phyloP scores from a whole-genome alignment of 1,139 yeast genomes.

The Petasospora fabianii region DNA sequence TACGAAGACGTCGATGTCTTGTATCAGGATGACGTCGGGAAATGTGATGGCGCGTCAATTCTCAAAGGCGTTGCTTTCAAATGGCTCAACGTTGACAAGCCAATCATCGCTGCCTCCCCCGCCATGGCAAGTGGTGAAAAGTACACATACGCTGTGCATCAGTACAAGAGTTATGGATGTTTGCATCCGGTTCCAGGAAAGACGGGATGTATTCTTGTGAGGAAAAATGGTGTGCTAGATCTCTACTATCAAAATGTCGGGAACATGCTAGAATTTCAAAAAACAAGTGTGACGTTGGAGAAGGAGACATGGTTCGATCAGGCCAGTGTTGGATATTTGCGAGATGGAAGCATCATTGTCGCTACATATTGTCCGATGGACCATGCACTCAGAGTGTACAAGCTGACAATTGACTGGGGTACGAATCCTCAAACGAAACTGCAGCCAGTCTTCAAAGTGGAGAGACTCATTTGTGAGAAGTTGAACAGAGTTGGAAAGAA shows the following conservation, averaged over 20 bases:
- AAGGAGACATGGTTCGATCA: slow-evolving; percentile 30
- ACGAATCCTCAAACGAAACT: slow-evolving; percentile 13
- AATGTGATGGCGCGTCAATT: slow-evolving; percentile 15
- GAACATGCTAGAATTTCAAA: slow-evolving; percentile 55
- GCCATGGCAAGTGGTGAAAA: slow-evolving; percentile 34
- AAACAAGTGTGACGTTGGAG: slow-evolving; percentile 31
- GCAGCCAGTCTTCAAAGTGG: slow-evolving; percentile 19
- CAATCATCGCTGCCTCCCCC: slow-evolving; percentile 51
- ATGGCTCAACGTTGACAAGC: slow-evolving; percentile 70
- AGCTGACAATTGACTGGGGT: slow-evolving; percentile 60
- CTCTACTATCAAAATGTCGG: slow-evolving; percentile 57
- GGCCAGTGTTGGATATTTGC: slow-evolving; percentile 59
- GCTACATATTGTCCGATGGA: slow-evolving; percentile 44
- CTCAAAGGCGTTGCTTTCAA: slow-evolving; percentile 40
- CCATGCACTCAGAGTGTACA: slow-evolving; percentile 43
- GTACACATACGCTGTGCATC: slow-evolving; percentile 55
- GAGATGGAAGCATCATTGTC: slow-evolving; percentile 47
- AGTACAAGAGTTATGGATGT: slow-evolving; percentile 56
- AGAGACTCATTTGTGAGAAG: slow-evolving; percentile 20
- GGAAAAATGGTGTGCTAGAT: slow-evolving; percentile 59
- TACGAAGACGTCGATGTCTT: slow-evolving; percentile 32
- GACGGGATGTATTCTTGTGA: slow-evolving; percentile 67
- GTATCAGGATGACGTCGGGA: slow-evolving; percentile 32
- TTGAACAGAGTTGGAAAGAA: slow-evolving; percentile 19
- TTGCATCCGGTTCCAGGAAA: slow-evolving; percentile 66